Conservation (phyloP, 805 yeast genomes). For the Blastobotrys parvus region DNA sequence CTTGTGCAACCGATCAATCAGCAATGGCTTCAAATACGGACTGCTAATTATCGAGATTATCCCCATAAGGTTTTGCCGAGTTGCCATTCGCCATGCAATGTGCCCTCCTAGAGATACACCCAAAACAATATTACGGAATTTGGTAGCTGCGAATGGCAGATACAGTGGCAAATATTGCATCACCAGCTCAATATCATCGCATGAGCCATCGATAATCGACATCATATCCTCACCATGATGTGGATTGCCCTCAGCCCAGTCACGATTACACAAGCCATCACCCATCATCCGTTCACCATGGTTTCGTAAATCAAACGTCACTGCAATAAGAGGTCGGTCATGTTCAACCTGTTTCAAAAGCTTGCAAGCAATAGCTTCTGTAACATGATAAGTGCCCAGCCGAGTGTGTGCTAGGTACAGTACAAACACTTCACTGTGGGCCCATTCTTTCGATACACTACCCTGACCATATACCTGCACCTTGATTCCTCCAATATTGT, state of each 20-base stretch:
- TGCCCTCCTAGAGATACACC: conserved; percentile 57
- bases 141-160: conserved; percentile 21
- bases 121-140: conserved; percentile 30
- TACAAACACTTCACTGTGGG: conserved; percentile 1
- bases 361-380: conserved; percentile 36
- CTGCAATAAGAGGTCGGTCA: conserved; percentile 31
- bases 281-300: conserved; percentile 44
- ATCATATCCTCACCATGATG: conserved; percentile 46
- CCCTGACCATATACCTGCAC: conserved; percentile 36
- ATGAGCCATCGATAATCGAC: conserved; percentile 40
- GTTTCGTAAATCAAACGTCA: conserved; percentile 46
- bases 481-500: conserved; percentile 38
- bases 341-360: conserved; percentile 19
- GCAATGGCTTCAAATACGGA: conserved; percentile 37
- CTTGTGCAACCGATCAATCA: conserved; percentile 27
- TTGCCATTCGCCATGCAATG: conserved; percentile 36
- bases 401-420: conserved; percentile 39
- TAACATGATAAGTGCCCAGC: conserved; percentile 30
- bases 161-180: conserved; percentile 37
- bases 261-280: conserved; percentile 26
- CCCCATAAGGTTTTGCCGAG: conserved; percentile 20
- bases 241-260: conserved; percentile 42
- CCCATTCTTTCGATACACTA: conserved; percentile 6
- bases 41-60: conserved; percentile 33
- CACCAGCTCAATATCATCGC: conserved; percentile 36